These are phyloP conservation scores for Dendrostoma leiphaemia DNA, from an alignment of 2,329 filamentous ascomycete species.

Conservation along the genomic window DNA sequence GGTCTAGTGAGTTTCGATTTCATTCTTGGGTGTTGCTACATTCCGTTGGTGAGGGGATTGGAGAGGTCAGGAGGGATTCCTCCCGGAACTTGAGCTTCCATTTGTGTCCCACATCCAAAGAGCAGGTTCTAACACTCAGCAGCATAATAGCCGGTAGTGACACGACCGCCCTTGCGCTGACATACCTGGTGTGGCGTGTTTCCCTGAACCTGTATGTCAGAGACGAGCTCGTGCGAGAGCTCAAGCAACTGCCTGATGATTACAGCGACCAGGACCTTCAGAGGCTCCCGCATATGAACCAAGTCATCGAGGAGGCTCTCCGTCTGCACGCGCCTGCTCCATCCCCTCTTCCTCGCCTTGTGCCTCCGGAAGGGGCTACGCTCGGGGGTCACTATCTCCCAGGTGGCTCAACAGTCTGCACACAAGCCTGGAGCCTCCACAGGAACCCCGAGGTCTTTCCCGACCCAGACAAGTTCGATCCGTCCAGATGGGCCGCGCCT, in stretches of 20 bases:
- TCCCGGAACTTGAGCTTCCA: no score
- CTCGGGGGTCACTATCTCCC: slow-evolving; percentile 39
- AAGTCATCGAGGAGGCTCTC: slow-evolving; percentile 44
- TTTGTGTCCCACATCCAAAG: no score
- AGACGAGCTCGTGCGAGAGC: slow-evolving; percentile 31
- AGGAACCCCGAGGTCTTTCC: slow-evolving; percentile 38
- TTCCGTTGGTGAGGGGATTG: no score
- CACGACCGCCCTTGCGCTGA: slow-evolving; percentile 49
- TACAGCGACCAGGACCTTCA: slow-evolving; percentile 33
- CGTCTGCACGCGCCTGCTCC: slow-evolving; percentile 41
- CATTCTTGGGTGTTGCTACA: no score
- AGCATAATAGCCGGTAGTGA: slow-evolving; percentile 52
- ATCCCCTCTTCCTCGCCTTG: slow-evolving; percentile 35
- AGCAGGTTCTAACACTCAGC: no score
- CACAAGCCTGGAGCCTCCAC: slow-evolving; percentile 48
- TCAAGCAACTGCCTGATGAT: slow-evolving; percentile 31
- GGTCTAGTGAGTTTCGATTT: no score
- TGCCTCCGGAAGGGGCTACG: slow-evolving; percentile 36
- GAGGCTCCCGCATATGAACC: slow-evolving; percentile 37
- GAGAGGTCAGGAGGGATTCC: no score
- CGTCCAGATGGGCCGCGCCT: slow-evolving; percentile 34
- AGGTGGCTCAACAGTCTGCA: slow-evolving; percentile 35
- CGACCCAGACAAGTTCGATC: slow-evolving; percentile 35
- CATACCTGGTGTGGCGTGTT: slow-evolving; percentile 43
- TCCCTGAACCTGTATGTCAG: slow-evolving; percentile 29